Evolutionary conservation across 2,329 filamentous ascomycete genomes (phyloP), one percentile per base, ranked within the genome.

Genomic region (Aspergillus sp.): DNA sequence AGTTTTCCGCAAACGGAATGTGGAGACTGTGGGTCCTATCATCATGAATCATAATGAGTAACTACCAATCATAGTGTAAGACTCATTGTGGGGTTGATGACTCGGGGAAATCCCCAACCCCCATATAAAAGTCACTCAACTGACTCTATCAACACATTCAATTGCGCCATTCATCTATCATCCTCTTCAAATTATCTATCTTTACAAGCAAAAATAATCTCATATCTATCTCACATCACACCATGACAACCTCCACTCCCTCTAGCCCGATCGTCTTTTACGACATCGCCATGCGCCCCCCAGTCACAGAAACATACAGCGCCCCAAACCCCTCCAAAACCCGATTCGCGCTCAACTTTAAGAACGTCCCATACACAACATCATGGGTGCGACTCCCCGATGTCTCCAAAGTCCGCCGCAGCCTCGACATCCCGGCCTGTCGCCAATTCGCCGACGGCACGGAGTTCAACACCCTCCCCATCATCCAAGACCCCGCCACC

Each of bases 401-500:
- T 49, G 72, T 85, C 28, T 29, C 62, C 32, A 58, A 67, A 27
- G 68, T 76, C 5, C 80, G 79, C 40, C 60, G 61, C 10, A 41
- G 53, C 5, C 71, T 83, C 19, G 54, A 67, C 2, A 61, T 76
- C 1, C 69, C 73, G 0, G 62, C 80, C 1, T 69, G 67, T 13
- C 79, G 81, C 54, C 77, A 75, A 46, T 73, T 76, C 44, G 69
- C 68, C 48, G 74, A 84, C 51, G 80, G 79, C 34, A 67, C 63
- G 30, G 76, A 81, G 53, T 85, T 72, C 64, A 71, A 72, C 61
- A 86, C 82, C 2, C 70, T 85, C 0, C 82, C 82, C 2, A 69
- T 83, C 34, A 59, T 85, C 19, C 52, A 65, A 1, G 77, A 83
- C 40, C 58, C 66, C 0, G 43, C 53, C 12, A 74, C 71, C 0